Conservation (phyloP, 441 rosid genomes). For the Dalechampia spathulata region DNA sequence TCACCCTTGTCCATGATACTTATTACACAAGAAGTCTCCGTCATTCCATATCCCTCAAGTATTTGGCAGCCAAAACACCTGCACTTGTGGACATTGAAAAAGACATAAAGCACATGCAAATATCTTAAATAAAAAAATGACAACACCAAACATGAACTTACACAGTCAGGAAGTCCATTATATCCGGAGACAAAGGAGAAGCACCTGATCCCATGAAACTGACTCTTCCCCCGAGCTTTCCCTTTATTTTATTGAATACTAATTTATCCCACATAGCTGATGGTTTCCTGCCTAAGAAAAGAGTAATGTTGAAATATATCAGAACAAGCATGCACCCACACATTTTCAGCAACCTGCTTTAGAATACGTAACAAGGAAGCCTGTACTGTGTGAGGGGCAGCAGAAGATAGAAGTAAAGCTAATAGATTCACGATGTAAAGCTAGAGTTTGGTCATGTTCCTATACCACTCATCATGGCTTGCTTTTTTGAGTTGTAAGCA, state of each 20-base stretch:
- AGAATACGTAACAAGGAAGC: neutral
- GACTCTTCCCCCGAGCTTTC: constrained; percentile 86
- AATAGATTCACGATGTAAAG: neutral
- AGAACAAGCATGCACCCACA: constrained; percentile 5
- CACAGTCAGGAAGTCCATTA: constrained; percentile 86
- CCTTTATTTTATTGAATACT: constrained; percentile 91
- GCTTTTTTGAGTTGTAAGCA: constrained; percentile 93
- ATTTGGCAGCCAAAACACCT: constrained; percentile 88
- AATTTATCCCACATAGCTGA: constrained; percentile 97
- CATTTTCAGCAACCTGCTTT: neutral
- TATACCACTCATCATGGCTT: constrained; percentile 80
- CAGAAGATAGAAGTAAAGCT: neutral
- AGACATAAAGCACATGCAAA: neutral
- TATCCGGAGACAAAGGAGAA: constrained; percentile 93
- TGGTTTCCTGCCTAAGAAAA: constrained; percentile 71
- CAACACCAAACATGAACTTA: constrained; percentile 35
- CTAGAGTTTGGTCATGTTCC: constrained; percentile 10
- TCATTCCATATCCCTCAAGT: constrained; percentile 97
- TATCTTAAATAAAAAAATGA: neutral
- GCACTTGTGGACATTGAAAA: constrained; percentile 10
- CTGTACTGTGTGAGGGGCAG: neutral
- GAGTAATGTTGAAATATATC: constrained; percentile 6
- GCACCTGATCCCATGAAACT: constrained; percentile 84
- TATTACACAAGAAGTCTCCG: constrained; percentile 84
- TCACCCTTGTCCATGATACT: constrained; percentile 63